Evolutionary conservation across 169 alveolate genomes (phyloP).

Genomic region (Eimeria praecox): DNA sequence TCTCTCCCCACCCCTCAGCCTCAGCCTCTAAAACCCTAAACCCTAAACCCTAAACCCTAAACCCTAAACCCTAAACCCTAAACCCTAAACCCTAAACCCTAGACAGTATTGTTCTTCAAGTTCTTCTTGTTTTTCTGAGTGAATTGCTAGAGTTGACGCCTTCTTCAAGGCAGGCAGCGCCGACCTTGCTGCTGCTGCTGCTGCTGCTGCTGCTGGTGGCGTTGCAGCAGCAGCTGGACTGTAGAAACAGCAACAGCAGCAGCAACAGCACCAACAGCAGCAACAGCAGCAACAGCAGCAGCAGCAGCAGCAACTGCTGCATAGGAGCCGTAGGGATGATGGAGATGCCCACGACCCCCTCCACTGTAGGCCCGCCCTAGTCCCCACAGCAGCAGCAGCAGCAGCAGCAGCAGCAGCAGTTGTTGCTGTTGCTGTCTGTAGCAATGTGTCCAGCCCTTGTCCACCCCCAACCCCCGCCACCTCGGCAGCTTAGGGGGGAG

Average conservation of each 20-base stretch:
- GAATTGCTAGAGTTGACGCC: background rate
- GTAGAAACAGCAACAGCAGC: slow-evolving; percentile 2
- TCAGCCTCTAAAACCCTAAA: background rate
- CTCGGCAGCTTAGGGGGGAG: background rate
- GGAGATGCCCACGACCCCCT: background rate
- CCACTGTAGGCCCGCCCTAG: background rate
- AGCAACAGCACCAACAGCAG: background rate
- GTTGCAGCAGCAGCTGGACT: background rate
- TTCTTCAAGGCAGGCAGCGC: background rate
- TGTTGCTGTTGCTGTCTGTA: background rate
- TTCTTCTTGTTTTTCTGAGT: background rate
- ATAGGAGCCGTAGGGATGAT: background rate
- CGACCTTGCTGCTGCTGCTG: slow-evolving; percentile 11
- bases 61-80: slow-evolving; percentile 47
- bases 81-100: slow-evolving; percentile 39
- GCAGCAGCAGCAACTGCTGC: background rate
- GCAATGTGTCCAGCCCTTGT: slow-evolving; percentile 46
- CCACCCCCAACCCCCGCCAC: background rate
- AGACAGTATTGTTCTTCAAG: background rate
- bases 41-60: slow-evolving; percentile 17
- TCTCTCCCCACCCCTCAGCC: slow-evolving; percentile 20
- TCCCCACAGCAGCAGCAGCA: slow-evolving; percentile 41
- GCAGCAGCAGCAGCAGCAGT: slow-evolving; percentile 46
- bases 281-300: background rate
- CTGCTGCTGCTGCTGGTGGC: slow-evolving; percentile 34